Conservation (phyloP, 192 early-diverging fungal genomes). For the Coemansia aciculifera region DNA sequence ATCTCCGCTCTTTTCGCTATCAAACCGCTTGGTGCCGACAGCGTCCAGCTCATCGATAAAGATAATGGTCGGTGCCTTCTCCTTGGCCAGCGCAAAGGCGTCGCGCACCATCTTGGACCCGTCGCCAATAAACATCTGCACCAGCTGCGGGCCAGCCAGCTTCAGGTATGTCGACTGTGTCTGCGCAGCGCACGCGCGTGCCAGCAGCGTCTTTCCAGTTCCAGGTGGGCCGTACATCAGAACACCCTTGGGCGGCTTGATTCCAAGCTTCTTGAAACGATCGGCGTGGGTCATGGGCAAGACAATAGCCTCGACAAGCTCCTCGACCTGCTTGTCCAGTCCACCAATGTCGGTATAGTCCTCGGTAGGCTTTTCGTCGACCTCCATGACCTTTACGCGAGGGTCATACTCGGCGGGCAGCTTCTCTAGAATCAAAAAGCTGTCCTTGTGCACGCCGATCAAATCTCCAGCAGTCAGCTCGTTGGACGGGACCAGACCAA, state of each 20-base stretch:
- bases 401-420: constrained; percentile 98
- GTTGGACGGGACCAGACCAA: constrained; percentile 89
- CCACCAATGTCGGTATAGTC: constrained; percentile 94
- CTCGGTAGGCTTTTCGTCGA: constrained; percentile 98
- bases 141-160: constrained; percentile 93
- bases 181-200: constrained; percentile 96
- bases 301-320: constrained; percentile 84
- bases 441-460: constrained; percentile 98
- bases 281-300: constrained; percentile 86
- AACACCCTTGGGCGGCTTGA: constrained; percentile 83
- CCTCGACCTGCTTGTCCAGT: constrained; percentile 86
- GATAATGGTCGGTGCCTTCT: constrained; percentile 97
- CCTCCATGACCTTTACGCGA: constrained; percentile 99
- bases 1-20: constrained; percentile 96
- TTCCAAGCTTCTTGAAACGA: constrained; percentile 82
- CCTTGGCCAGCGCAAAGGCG: constrained; percentile 95
- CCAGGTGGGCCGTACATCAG: constrained; percentile 85
- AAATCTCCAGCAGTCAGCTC: constrained; percentile 93
- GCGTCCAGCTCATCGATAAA: constrained; percentile 99
- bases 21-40: constrained; percentile 98
- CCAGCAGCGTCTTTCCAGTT: constrained; percentile 90
- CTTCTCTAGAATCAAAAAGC: constrained; percentile 91
- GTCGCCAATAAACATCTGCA: constrained; percentile 99
- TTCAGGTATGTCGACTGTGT: constrained; percentile 95
- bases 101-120: constrained; percentile 97